Conservation (phyloP, 148 eudicot species). For the Camellia granthamiana region DNA sequence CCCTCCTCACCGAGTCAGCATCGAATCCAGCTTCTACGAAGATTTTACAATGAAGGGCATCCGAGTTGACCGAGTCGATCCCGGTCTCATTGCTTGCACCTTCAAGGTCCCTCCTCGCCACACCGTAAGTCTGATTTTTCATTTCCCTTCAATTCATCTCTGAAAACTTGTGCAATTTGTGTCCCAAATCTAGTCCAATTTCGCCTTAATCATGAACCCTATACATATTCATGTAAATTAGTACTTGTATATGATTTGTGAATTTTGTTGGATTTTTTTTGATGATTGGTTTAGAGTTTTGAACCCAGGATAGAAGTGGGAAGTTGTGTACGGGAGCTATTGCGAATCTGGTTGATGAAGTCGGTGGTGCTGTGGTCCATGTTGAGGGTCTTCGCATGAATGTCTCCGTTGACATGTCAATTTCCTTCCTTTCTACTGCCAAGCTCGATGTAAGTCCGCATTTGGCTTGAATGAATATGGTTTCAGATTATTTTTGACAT, state of each 20-base stretch:
- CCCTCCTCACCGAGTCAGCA: constrained; percentile 42
- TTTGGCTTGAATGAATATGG: neutral
- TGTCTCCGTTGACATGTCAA: constrained; percentile 80
- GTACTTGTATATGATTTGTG: neutral
- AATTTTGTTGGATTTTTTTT: neutral
- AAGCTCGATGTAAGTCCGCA: constrained; percentile 58
- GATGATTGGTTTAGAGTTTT: neutral
- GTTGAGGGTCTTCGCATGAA: constrained; percentile 52
- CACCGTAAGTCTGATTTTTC: constrained; percentile 31
- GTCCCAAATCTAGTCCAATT: neutral
- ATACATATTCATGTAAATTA: neutral
- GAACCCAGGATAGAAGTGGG: constrained; percentile 52
- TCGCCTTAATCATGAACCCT: neutral
- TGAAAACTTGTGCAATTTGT: neutral
- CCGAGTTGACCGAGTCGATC: constrained; percentile 65
- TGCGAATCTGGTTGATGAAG: constrained; percentile 71
- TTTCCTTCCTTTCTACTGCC: constrained; percentile 62
- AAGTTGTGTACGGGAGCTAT: constrained; percentile 65
- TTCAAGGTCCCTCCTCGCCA: constrained; percentile 72
- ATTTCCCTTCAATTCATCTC: neutral
- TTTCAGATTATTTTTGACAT: no score
- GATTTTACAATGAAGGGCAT: constrained; percentile 55
- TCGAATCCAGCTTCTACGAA: constrained; percentile 55
- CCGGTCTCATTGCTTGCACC: constrained; percentile 49
- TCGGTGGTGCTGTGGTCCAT: constrained; percentile 61